A percentile compares a stretch with the other conserved stretches of the same genome.
Conservation (phyloP, 2,329 filamentous ascomycete species). For the Penicillium sp. region DNA sequence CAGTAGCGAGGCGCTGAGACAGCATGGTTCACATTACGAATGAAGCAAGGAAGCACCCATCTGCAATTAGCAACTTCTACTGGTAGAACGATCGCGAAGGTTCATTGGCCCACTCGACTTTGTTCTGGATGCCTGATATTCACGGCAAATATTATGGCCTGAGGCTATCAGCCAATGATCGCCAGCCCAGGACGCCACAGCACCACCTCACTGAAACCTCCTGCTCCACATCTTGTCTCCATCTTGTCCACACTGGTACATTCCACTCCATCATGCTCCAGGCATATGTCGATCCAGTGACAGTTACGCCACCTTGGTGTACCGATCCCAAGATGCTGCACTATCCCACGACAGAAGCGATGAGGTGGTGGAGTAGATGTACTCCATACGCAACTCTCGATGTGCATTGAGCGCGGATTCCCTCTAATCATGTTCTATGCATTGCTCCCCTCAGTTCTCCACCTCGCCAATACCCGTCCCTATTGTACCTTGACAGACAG, state of each 20-base stretch:
- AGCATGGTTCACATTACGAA: background rate
- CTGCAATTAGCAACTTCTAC: background rate
- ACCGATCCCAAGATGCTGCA: background rate
- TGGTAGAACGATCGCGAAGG: background rate
- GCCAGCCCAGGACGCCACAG: background rate
- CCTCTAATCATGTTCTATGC: constrained; percentile 10
- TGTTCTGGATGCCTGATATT: background rate
- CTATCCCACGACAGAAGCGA: background rate
- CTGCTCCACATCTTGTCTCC: constrained; percentile 1
- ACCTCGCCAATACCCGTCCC: constrained; percentile 5
- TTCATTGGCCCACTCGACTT: background rate
- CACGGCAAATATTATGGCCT: background rate
- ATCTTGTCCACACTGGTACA: background rate
- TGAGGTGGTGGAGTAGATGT: constrained; percentile 15
- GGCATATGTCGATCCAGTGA: background rate
- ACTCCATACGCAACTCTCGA: constrained; percentile 4
- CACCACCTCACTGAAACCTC: background rate
- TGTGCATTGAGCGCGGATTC: constrained; percentile 2
- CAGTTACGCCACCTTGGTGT: background rate
- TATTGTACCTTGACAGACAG: constrained; percentile 12
- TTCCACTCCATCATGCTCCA: background rate
- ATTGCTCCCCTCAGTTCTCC: constrained; percentile 4
- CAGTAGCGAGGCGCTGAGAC: background rate
- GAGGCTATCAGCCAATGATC: constrained; percentile 1
- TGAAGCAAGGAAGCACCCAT: background rate